phyloP scores from a whole-genome alignment of 345 rosid species.

The Combretum micranthum region DNA sequence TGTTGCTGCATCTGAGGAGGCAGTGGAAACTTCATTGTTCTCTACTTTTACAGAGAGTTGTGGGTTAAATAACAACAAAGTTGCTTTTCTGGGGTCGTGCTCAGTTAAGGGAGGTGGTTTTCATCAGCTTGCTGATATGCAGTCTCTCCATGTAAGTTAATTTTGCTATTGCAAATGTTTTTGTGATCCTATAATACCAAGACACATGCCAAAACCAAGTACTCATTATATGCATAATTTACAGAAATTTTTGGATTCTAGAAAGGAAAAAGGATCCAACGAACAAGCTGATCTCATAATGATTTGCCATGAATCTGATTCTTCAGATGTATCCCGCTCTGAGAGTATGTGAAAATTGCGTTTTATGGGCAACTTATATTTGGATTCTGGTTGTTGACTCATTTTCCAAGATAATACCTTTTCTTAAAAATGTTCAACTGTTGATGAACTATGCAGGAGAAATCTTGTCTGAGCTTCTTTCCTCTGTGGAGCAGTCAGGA shows the following conservation, averaged over 20 bases:
- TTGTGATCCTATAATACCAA: not conserved
- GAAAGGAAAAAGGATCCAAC: conserved; percentile 45
- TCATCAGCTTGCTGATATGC: conserved; percentile 52
- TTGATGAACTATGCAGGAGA: conserved; percentile 41
- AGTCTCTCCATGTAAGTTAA: conserved; percentile 52
- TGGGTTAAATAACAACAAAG: conserved; percentile 37
- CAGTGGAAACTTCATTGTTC: conserved; percentile 64
- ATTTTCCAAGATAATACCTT: too few species aligned
- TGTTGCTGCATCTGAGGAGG: conserved; percentile 59
- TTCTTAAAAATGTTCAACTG: not conserved
- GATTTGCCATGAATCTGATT: conserved; percentile 46
- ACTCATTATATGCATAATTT: conserved; percentile 5
- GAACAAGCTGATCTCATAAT: conserved; percentile 72
- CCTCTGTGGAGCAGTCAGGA: conserved; percentile 57
- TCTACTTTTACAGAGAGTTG: conserved; percentile 66
- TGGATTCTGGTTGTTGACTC: too few species aligned
- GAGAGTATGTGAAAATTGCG: conserved; percentile 38
- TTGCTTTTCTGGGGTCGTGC: conserved; percentile 76
- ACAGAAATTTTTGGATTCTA: conserved; percentile 67
- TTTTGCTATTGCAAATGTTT: not conserved
- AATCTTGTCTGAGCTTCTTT: conserved; percentile 55
- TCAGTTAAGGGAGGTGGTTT: conserved; percentile 47
- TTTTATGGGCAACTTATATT: not conserved
- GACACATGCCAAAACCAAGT: not conserved
- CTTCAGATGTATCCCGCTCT: conserved; percentile 26